These are phyloP conservation scores for Diaporthe caulivora DNA, from an alignment of 2,329 filamentous ascomycete species.

Conservation along the genomic window DNA sequence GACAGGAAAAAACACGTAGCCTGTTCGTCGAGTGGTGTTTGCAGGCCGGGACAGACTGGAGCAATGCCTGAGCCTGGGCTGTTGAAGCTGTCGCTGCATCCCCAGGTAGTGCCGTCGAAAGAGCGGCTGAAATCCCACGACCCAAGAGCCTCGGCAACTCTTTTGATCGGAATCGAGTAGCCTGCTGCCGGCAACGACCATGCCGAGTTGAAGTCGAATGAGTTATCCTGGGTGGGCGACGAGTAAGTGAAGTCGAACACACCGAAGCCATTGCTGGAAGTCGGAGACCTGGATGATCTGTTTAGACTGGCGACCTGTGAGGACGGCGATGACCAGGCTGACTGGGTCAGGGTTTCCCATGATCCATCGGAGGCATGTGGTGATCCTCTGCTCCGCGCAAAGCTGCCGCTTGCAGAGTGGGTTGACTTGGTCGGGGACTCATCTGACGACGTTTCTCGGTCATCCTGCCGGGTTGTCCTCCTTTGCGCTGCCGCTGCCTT, in stretches of 20 bases:
- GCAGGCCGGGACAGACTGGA: slow-evolving; percentile 21
- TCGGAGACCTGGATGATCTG: neutral
- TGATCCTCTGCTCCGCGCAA: slow-evolving; percentile 9
- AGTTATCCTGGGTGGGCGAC: neutral
- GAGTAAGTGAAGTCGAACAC: slow-evolving; percentile 21
- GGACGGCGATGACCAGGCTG: slow-evolving; percentile 18
- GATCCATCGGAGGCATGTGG: slow-evolving; percentile 23
- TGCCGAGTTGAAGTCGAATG: slow-evolving; percentile 30
- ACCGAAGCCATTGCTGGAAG: neutral
- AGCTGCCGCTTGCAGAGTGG: neutral
- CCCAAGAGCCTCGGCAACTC: slow-evolving; percentile 11
- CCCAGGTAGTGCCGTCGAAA: slow-evolving; percentile 31
- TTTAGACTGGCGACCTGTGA: slow-evolving; percentile 12
- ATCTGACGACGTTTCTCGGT: slow-evolving; percentile 1
- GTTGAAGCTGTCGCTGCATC: neutral
- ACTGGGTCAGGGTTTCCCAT: slow-evolving; percentile 18
- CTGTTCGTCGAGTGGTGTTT: slow-evolving; percentile 44
- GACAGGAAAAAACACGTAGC: slow-evolving; percentile 45
- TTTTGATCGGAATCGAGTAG: slow-evolving; percentile 15
- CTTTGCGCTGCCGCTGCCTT: slow-evolving; percentile 36
- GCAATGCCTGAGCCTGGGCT: neutral
- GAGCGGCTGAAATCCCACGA: slow-evolving; percentile 32
- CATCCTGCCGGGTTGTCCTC: slow-evolving; percentile 10
- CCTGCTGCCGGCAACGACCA: slow-evolving; percentile 22
- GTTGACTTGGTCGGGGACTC: slow-evolving; percentile 25